phyloP scores from a whole-genome alignment of 2,329 filamentous ascomycete species.

The Colletotrichum scovillei region DNA sequence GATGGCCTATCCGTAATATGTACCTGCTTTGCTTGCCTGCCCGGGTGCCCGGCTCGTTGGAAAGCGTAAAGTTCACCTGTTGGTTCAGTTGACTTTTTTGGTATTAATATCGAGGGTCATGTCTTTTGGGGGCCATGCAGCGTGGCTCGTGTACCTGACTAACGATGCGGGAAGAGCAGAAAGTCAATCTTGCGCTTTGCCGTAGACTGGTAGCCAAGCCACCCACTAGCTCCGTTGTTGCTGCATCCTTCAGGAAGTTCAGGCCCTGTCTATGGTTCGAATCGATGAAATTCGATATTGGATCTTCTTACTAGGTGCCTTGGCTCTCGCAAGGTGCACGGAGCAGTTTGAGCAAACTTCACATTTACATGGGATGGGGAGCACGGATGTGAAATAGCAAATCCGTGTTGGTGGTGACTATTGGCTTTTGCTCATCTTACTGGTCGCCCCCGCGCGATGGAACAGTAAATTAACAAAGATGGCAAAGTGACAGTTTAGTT shows the following conservation, averaged over 20 bases:
- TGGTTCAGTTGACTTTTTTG: background rate
- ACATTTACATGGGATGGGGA: background rate
- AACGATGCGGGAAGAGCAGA: background rate
- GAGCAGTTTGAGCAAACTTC: background rate
- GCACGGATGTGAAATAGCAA: background rate
- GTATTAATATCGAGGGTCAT: background rate
- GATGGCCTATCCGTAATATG: background rate
- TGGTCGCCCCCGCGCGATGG: background rate
- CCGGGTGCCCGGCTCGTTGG: too few species aligned
- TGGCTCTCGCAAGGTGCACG: background rate
- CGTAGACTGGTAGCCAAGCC: background rate
- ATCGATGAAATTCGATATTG: background rate
- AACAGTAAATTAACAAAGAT: background rate
- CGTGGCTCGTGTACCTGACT: background rate
- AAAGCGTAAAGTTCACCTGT: background rate
- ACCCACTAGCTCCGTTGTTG: background rate
- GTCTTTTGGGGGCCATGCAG: background rate
- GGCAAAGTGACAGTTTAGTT: background rate
- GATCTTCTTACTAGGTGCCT: background rate
- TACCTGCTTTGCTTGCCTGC: background rate
- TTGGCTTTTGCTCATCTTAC: background rate
- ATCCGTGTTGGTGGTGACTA: background rate
- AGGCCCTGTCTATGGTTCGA: background rate
- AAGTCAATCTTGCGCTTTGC: background rate
- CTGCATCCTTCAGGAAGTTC: background rate